A percentile compares a stretch with the other conserved stretches of the same genome.
Evolutionary conservation across 805 yeast genomes (phyloP).

Genomic region (Metschnikowia kunwiensis): DNA sequence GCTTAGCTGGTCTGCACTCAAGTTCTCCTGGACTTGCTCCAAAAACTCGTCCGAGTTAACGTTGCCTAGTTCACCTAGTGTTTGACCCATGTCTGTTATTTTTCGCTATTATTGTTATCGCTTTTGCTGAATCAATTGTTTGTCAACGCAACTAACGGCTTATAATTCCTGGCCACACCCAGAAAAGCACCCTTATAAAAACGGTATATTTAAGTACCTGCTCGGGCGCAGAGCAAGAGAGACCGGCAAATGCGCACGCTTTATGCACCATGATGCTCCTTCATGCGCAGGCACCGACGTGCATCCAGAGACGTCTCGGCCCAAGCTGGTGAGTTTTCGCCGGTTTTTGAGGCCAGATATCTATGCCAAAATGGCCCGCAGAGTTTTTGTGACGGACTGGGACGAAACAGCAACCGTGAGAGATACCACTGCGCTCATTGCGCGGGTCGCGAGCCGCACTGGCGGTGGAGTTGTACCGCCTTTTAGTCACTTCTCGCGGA

Average conservation of each 20-base stretch:
- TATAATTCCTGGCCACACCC: too few species aligned
- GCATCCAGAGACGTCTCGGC: conserved; percentile 8
- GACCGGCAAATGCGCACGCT: conserved; percentile 2
- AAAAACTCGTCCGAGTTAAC: conserved; percentile 6
- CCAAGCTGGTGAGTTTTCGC: too few species aligned
- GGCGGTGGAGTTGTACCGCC: conserved; percentile 24
- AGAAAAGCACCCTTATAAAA: too few species aligned
- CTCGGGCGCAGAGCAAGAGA: conserved; percentile 4
- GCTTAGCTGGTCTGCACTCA: conserved; percentile 7
- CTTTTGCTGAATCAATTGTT: too few species aligned
- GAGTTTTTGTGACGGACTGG: conserved; percentile 52
- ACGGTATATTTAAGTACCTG: too few species aligned
- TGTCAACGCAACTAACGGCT: too few species aligned
- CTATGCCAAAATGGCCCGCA: too few species aligned
- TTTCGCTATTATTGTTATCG: too few species aligned
- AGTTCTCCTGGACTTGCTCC: conserved; percentile 11
- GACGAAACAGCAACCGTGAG: conserved; percentile 59
- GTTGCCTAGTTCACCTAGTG: conserved; percentile 19
- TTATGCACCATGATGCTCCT: conserved; percentile 6
- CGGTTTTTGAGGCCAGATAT: too few species aligned
- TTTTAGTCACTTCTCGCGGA: conserved; percentile 42
- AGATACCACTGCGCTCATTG: conserved; percentile 55
- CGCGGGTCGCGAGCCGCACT: conserved; percentile 38
- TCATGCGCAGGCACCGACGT: conserved; percentile 7
- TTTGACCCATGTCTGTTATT: conserved; percentile 5